Evolutionary conservation across 148 eudicot species (phyloP), one percentile per base, ranked within the genome.

Genomic region (Polygonum maritimum): DNA sequence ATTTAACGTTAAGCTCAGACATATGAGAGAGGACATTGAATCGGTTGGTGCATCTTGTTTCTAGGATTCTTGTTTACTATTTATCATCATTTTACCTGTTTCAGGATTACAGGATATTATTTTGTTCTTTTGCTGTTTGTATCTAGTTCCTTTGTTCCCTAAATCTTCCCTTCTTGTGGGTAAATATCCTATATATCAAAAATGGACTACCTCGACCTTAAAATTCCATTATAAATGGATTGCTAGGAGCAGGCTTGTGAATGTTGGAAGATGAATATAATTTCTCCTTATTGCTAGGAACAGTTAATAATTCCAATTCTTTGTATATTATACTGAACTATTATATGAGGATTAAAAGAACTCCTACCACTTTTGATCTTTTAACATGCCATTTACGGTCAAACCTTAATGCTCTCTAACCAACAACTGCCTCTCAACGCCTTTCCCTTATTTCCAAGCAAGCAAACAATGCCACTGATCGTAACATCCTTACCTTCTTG

Each of bases 11-110:
- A 94, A 94, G 84, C 92, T 94, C 54, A 82, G 97, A 80, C 97
- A 94, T 86, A 94, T 94, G 98, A 87, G 98, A 81, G 97, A 94
- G 80, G 98, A 94, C 83, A 92, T 94, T 81, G 94, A 94, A 79
- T 94, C 97, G 89, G 98, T 94, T 82, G 58, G 87, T 74, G 58
- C 57, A 78, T 22, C 49, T 60, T 73, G 48, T 39, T 63, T 74
- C 39, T n/a, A 13, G 2, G 40, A 26, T 57, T n/a, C 14, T 9
- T 8, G 63, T 57, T 7, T 57, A 57, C 6, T 51, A 51, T 15
- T 15, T 51, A 22, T 57, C 10, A 22, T 57, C 63, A 19, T 6
- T 57, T 57, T 35, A 33, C 70, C 12, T 33, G 2, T 63, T 63
- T 10, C 14, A 63, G 33, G 35, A 63, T 35, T 12, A 4, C 41